Percentiles rank a stretch among this genome's conserved stretches.
These are phyloP conservation scores for Artemisia annua DNA, from an alignment of 129 eudicot genomes.

Conservation along the genomic window DNA sequence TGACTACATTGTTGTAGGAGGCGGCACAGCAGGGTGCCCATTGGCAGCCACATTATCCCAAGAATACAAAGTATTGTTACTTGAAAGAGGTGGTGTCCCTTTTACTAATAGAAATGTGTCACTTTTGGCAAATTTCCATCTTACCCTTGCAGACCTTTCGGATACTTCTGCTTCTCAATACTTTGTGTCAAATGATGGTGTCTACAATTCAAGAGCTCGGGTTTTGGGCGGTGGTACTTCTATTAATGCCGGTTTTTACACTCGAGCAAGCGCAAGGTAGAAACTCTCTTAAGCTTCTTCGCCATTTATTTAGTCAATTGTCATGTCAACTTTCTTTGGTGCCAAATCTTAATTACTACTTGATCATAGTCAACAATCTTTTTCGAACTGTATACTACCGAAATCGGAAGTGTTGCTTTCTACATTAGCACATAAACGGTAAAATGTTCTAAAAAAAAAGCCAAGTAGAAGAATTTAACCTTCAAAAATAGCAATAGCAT, in stretches of 20 bases:
- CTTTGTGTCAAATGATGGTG: constrained; percentile 92
- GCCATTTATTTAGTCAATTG: not conserved
- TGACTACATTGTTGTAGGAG: constrained; percentile 93
- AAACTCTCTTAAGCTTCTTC: constrained; percentile 17
- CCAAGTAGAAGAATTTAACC: too few relatives aligned
- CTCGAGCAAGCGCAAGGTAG: constrained; percentile 91
- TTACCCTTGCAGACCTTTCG: constrained; percentile 76
- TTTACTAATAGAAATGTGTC: constrained; percentile 74
- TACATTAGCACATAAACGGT: too few relatives aligned
- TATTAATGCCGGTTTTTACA: constrained; percentile 96
- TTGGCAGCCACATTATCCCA: constrained; percentile 86
- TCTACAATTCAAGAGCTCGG: constrained; percentile 80
- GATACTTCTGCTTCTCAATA: constrained; percentile 74
- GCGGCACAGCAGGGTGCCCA: constrained; percentile 99
- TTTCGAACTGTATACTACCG: too few relatives aligned
- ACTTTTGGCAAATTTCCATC: constrained; percentile 74
- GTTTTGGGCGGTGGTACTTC: constrained; percentile 90
- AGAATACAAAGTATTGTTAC: constrained; percentile 63
- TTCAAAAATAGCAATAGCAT: not conserved
- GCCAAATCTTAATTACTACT: too few relatives aligned
- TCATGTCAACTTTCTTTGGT: not conserved
- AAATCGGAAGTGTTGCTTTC: too few relatives aligned
- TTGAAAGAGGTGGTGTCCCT: constrained; percentile 95
- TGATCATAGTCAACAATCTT: too few relatives aligned
- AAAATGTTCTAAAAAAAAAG: too few relatives aligned